Conservation (phyloP, 306 rosid genomes). For the Cajanus cajan region DNA sequence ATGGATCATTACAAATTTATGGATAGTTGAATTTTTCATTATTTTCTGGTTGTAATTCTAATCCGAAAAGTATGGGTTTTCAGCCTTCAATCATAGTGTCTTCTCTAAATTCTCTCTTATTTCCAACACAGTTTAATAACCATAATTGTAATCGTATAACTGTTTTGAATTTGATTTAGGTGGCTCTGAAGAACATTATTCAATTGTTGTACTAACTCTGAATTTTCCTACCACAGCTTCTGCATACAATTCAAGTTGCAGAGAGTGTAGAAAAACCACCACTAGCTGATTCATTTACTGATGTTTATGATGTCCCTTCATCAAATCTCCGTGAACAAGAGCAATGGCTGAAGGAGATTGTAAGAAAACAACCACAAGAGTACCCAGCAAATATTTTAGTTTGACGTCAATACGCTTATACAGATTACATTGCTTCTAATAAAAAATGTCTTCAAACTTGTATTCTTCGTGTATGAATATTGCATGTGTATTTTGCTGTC, state of each 20-base stretch:
- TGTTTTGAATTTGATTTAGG: slow-evolving; percentile 4
- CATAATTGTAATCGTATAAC: background rate
- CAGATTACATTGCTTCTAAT: background rate
- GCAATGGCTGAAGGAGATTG: slow-evolving; percentile 56
- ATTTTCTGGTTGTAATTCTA: no score
- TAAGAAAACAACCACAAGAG: slow-evolving; percentile 55
- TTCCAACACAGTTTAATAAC: background rate
- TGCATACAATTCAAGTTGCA: slow-evolving; percentile 83
- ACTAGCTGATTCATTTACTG: slow-evolving; percentile 62
- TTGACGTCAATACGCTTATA: slow-evolving; percentile 23
- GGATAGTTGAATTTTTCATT: no score
- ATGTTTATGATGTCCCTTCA: slow-evolving; percentile 77
- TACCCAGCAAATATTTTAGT: slow-evolving; percentile 62
- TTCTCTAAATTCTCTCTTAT: no score
- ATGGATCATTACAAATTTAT: background rate
- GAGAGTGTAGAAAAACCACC: slow-evolving; percentile 80
- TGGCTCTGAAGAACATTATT: slow-evolving; percentile 1
- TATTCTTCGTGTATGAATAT: background rate
- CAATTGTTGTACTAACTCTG: slow-evolving; percentile 4
- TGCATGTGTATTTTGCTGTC: background rate
- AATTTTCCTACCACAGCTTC: slow-evolving; percentile 49
- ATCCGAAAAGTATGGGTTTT: no score
- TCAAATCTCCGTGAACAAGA: slow-evolving; percentile 81
- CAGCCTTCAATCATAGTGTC: no score
- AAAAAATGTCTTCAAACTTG: slow-evolving; percentile 3